A percentile compares a stretch with the other conserved stretches of the same genome.
Evolutionary conservation across 192 early-diverging fungal genomes (phyloP).

Genomic region (Geosiphon pyriformis): DNA sequence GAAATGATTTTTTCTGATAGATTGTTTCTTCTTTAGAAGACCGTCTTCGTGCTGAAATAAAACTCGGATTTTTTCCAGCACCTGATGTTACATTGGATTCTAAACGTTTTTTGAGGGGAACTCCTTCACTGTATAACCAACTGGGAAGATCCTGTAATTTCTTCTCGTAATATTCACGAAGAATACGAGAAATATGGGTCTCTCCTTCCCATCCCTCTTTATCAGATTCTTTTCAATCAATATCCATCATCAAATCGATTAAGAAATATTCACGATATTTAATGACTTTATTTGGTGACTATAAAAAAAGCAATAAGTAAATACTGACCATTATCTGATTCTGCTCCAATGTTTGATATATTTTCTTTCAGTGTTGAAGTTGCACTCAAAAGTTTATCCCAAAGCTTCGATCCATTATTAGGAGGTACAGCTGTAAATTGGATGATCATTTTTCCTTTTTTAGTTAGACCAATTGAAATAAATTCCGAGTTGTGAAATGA

Average conservation of each 20-base stretch:
- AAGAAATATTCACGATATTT: no score
- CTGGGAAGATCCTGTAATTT: slow-evolving; percentile 26
- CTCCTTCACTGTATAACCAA: slow-evolving; percentile 16
- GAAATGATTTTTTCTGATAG: background rate
- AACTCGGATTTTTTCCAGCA: background rate
- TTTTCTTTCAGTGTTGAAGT: slow-evolving; percentile 3
- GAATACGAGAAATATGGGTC: slow-evolving; percentile 44
- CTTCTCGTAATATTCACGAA: slow-evolving; percentile 48
- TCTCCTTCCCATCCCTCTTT: slow-evolving; percentile 52
- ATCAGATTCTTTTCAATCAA: slow-evolving; percentile 48
- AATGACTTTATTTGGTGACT: no score
- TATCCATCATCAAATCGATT: no score
- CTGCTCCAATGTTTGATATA: background rate
- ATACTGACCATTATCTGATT: slow-evolving; percentile 18
- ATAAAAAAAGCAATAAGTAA: no score
- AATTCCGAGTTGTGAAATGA: no score
- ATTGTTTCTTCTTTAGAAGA: background rate
- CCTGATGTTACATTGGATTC: background rate
- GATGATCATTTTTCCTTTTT: no score
- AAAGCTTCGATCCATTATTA: slow-evolving; percentile 1
- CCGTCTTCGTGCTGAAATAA: background rate
- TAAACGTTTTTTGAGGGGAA: background rate
- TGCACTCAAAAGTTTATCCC: slow-evolving; percentile 16
- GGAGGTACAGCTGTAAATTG: no score
- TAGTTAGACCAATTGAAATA: no score